These are phyloP conservation scores for Rosellinia necatrix DNA, from an alignment of 2,329 filamentous ascomycete species.

Conservation along the genomic window DNA sequence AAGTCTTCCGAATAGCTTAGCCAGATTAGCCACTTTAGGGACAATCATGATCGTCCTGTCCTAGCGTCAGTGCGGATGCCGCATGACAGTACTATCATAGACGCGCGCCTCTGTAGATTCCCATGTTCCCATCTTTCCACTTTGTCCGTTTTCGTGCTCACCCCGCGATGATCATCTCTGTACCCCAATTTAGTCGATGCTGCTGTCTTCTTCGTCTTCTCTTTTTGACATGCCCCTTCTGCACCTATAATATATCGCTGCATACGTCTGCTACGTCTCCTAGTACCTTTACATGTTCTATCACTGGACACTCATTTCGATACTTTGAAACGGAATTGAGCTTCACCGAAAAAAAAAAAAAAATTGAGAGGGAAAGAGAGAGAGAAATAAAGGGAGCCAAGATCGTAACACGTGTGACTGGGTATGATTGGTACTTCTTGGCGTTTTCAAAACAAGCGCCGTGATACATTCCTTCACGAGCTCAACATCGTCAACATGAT, in stretches of 20 bases:
- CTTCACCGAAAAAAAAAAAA: no score
- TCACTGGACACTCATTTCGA: not conserved
- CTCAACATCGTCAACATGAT: no score
- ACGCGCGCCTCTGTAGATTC: conserved; percentile 26
- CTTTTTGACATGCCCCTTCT: not conserved
- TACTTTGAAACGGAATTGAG: no score
- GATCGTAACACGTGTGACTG: conserved; percentile 9
- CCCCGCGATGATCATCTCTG: not conserved
- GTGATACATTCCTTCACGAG: not conserved
- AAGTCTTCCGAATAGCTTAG: not conserved
- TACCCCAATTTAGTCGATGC: not conserved
- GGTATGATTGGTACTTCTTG: conserved; percentile 7
- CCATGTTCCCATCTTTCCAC: not conserved
- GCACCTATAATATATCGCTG: no score
- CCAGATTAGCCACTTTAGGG: conserved; percentile 14
- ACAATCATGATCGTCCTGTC: conserved; percentile 8
- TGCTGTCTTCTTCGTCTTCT: not conserved
- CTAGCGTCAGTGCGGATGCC: conserved; percentile 3
- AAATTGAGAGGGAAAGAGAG: no score
- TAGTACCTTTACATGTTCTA: not conserved
- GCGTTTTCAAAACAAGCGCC: conserved; percentile 25
- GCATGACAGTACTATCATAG: conserved; percentile 16
- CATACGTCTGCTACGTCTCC: no score
- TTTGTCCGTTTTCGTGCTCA: conserved; percentile 14
- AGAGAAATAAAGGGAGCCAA: no score